Conservation (phyloP, 2,329 filamentous ascomycete species). For the Nigrospora oryzae region DNA sequence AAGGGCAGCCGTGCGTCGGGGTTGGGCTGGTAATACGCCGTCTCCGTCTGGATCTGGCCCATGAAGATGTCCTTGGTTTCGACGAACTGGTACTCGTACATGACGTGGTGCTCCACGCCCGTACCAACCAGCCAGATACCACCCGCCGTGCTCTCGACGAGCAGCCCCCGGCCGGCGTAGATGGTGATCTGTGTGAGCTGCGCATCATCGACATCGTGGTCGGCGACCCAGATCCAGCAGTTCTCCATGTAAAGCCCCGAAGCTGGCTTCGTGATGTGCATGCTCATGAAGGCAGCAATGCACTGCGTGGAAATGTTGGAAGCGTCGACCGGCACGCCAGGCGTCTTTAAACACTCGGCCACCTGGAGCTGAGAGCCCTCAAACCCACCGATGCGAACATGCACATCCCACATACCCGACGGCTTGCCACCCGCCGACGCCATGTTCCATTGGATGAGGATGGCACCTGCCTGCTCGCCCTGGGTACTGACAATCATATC, state of each 20-base stretch:
- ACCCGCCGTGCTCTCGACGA: slow-evolving; percentile 34
- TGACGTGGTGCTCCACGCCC: slow-evolving; percentile 53
- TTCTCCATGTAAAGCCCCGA: slow-evolving; percentile 32
- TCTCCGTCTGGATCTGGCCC: slow-evolving; percentile 60
- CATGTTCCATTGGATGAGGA: slow-evolving; percentile 60
- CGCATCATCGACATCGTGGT: slow-evolving; percentile 43
- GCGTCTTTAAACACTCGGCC: slow-evolving; percentile 46
- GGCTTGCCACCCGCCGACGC: slow-evolving; percentile 20
- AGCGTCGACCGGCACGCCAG: slow-evolving; percentile 16
- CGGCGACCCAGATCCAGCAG: slow-evolving; percentile 32
- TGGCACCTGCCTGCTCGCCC: slow-evolving; percentile 49
- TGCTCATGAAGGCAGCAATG: slow-evolving; percentile 32
- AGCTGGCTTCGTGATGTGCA: slow-evolving; percentile 30
- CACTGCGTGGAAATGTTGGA: slow-evolving; percentile 20
- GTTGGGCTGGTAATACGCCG: slow-evolving; percentile 63
- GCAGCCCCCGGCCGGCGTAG: slow-evolving; percentile 39
- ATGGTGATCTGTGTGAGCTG: slow-evolving; percentile 35
- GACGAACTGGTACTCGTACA: slow-evolving; percentile 63
- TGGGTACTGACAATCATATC: slow-evolving; percentile 55
- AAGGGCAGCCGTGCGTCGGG: slow-evolving; percentile 53
- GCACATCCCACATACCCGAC: slow-evolving; percentile 65
- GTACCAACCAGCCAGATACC: slow-evolving; percentile 57
- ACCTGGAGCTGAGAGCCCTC: slow-evolving; percentile 62
- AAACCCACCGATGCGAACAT: slow-evolving; percentile 67
- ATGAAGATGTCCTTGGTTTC: slow-evolving; percentile 53